Conservation (phyloP, 1,284 basidiomycete genomes). For the Leccinum pachyderme region DNA sequence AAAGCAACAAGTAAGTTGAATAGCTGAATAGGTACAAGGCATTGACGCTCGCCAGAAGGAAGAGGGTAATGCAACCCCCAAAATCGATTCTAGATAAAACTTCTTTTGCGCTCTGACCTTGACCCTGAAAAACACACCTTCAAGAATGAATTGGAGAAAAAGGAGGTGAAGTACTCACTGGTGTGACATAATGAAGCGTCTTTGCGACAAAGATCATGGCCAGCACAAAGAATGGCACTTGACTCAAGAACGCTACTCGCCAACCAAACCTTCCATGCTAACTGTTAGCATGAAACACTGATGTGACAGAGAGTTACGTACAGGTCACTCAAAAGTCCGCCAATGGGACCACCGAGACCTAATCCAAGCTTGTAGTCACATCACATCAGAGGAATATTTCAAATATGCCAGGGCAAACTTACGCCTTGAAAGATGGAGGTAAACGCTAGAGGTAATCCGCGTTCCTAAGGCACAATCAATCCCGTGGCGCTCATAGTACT, state of each 20-base stretch:
- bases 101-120: conserved; percentile 9
- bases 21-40: background rate
- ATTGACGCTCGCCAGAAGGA: conserved; percentile 4
- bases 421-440: conserved; percentile 7
- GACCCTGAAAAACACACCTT: conserved; percentile 7
- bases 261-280: conserved; percentile 17
- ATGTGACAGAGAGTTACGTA: background rate
- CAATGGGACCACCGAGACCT: conserved; percentile 17
- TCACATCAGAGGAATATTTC: background rate
- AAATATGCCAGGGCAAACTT: background rate
- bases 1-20: background rate
- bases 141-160: background rate
- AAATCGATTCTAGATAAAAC: conserved; percentile 18
- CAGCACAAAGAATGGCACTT: conserved; percentile 14
- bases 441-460: conserved; percentile 14
- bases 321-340: conserved; percentile 15
- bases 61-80: conserved; percentile 14
- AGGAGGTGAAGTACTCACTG: conserved; percentile 2
- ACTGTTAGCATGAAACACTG: background rate
- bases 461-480: conserved; percentile 2
- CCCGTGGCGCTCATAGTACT: background rate
- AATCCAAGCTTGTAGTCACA: conserved; percentile 9
- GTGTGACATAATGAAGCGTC: conserved; percentile 12
- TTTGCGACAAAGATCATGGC: conserved; percentile 9
- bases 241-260: conserved; percentile 16